A percentile compares a stretch with the other conserved stretches of the same genome.
Evolutionary conservation across 2,329 filamentous ascomycete genomes (phyloP).

Genomic region (Pseudogymnoascus pannorum): DNA sequence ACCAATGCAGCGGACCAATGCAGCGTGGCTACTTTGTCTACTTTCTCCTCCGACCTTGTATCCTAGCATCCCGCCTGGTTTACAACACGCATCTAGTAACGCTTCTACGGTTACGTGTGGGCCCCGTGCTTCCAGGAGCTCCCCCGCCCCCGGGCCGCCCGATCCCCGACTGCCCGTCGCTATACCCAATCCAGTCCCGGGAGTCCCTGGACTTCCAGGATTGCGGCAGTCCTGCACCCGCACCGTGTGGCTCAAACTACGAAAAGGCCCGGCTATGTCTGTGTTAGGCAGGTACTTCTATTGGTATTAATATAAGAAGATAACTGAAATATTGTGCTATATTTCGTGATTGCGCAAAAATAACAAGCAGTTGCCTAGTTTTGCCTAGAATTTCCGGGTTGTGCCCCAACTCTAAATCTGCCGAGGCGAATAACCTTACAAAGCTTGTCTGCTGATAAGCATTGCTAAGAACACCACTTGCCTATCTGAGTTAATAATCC

Average conservation of each 20-base stretch:
- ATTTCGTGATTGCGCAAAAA: not conserved
- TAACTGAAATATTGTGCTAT: not conserved
- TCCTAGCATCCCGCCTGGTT: conserved; percentile 31
- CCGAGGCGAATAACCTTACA: not conserved
- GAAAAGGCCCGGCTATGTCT: not conserved
- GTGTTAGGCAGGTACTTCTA: not conserved
- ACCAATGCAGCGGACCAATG: conserved; percentile 45
- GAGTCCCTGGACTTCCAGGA: not conserved
- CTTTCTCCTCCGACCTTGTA: conserved; percentile 52
- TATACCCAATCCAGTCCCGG: not conserved
- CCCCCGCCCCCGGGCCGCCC: not conserved
- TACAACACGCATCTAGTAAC: not conserved
- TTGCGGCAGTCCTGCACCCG: not conserved
- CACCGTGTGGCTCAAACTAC: not conserved
- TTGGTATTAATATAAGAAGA: not conserved
- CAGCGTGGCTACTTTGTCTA: conserved; percentile 81
- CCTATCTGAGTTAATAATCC: not conserved
- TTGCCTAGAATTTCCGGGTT: not conserved
- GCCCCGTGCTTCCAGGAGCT: not conserved
- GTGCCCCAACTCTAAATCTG: not conserved
- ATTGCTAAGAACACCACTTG: not conserved
- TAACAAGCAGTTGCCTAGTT: not conserved
- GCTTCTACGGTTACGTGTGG: not conserved
- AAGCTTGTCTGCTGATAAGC: conserved; percentile 2
- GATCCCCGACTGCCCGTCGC: not conserved